phyloP scores from a whole-genome alignment of 2,329 filamentous ascomycete genomes.

The Xylaria multiplex region DNA sequence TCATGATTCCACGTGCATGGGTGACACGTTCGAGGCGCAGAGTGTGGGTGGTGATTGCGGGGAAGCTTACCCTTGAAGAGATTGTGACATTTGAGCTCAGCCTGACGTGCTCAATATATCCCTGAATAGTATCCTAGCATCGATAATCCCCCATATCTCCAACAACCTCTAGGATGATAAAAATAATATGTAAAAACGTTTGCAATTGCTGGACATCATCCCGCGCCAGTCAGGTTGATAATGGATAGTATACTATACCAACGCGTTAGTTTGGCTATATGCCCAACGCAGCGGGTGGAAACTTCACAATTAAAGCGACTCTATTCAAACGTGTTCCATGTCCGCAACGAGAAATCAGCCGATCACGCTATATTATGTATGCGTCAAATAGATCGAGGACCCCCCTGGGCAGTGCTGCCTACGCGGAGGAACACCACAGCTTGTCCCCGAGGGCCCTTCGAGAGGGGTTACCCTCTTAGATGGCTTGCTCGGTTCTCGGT shows the following conservation, averaged over 20 bases:
- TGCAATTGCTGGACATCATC: background rate
- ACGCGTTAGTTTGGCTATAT: no score
- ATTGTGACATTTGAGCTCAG: conserved; percentile 41
- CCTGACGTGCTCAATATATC: conserved; percentile 40
- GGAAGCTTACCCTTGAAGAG: conserved; percentile 27
- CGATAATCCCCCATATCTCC: conserved; percentile 19
- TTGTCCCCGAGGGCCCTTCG: background rate
- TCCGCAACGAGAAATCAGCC: background rate
- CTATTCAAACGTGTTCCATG: background rate
- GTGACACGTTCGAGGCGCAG: conserved; percentile 21
- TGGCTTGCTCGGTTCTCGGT: conserved; percentile 10
- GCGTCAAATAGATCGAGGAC: background rate
- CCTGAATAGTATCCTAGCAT: conserved; percentile 15
- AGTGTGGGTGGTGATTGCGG: conserved; percentile 36
- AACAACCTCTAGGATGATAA: background rate
- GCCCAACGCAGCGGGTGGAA: no score
- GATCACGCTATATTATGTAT: background rate
- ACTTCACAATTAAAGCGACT: background rate
- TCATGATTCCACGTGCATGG: conserved; percentile 24
- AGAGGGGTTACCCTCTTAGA: background rate
- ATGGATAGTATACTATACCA: background rate
- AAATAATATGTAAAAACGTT: background rate
- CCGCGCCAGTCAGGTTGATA: background rate
- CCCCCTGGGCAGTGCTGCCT: no score
- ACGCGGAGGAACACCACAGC: background rate